Evolutionary conservation across 208 protist genomes (phyloP).

Genomic region (Leishmania guyanensis): DNA sequence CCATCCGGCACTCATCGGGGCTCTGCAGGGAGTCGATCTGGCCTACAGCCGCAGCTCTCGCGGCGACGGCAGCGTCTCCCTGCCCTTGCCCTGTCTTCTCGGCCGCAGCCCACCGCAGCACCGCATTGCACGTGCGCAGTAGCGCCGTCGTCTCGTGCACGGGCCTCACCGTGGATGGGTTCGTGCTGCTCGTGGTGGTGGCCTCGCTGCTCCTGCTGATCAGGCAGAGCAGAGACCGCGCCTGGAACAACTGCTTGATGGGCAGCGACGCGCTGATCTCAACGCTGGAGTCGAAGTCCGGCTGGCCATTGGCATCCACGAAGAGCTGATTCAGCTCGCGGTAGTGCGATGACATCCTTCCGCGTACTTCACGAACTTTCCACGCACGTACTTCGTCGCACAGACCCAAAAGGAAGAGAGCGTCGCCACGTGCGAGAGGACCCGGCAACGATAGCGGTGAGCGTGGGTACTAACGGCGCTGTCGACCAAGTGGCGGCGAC

Average conservation of each 20-base stretch:
- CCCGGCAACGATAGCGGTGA: neutral
- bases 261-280: constrained; percentile 47
- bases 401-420: neutral
- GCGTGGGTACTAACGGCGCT: too few species aligned
- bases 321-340: constrained; percentile 54
- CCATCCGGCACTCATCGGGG: constrained; percentile 69
- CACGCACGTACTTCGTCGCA: neutral
- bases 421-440: neutral
- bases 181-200: constrained; percentile 10
- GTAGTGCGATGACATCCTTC: constrained; percentile 59
- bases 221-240: constrained; percentile 33
- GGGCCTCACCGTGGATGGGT: constrained; percentile 22
- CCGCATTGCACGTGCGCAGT: constrained; percentile 30
- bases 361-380: neutral
- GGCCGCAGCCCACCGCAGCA: constrained; percentile 38
- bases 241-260: constrained; percentile 62
- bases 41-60: constrained; percentile 24
- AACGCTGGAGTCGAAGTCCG: constrained; percentile 55
- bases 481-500: too few species aligned
- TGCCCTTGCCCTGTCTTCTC: neutral
- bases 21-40: constrained; percentile 45
- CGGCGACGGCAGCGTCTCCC: constrained; percentile 28
- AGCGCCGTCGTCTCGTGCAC: constrained; percentile 35
- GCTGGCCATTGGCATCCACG: constrained; percentile 38
- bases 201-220: constrained; percentile 10